Evolutionary conservation across 2,329 filamentous ascomycete species (phyloP), one percentile per base, ranked within the genome.

Genomic region (Alternaria sp.): DNA sequence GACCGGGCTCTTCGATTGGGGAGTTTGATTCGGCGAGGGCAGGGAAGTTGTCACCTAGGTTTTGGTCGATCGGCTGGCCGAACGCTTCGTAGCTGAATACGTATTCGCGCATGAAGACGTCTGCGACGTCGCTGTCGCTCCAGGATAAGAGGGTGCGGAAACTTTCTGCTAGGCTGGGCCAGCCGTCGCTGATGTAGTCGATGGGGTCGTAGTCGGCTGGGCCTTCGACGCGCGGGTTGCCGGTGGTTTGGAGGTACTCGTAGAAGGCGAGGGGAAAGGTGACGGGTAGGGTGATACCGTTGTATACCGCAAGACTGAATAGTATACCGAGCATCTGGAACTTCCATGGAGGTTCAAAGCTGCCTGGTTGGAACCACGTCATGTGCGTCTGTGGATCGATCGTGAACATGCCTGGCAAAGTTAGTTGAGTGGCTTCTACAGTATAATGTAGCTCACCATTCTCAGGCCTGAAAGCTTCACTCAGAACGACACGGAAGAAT

Each of bases 221-320:
- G 8, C 41, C 18, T 18, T 53, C 44, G 23, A 30, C 41, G 26
- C 43, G 21, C 12, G 55, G 23, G 82, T 60, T 90, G 87, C 33
- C 88, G 88, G 15, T 92, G 88, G 9, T 89, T 88, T 62, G 90
- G 84, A 9, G 85, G 70, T 92, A 92, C 57, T 89, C 87, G 80
- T 99, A 99, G 4, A 99, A 86, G 0, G 90, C 92, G 61, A 88
- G 87, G 1, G 96, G 96, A 64, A 99, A 96, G 2, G 91, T 97
- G 45, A 98, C 87, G 0, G 96, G 96, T 1, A 99, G 84, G 0
- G 94, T 97, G 23, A 98, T 84, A 2, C 95, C 95, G 70, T 99
- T 99, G 81, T 96, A 97, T 5, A 98, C 83, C 6, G 96, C 96
- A 18, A 99, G 85, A 1, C 92, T 96, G 67, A 97, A 86, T n/a